Conservation (phyloP, 108 stramenopile species). For the Cyclotella cryptica region DNA sequence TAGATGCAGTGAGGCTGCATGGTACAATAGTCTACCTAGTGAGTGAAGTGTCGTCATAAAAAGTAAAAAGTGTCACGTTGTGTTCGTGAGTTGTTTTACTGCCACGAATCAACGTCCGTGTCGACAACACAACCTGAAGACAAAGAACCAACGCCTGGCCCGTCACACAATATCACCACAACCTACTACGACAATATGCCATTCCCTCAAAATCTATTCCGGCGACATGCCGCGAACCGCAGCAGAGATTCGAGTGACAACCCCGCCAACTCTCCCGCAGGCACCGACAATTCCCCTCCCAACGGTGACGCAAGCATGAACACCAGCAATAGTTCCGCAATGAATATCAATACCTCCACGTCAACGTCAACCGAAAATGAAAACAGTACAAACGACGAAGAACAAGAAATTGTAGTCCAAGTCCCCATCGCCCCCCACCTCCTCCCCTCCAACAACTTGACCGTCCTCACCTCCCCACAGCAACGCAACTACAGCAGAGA, state of each 20-base stretch:
- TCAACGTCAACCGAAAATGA: no score
- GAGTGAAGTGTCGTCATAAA: no score
- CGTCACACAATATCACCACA: no score
- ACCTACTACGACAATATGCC: background rate
- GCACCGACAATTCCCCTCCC: background rate
- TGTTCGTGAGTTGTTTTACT: no score
- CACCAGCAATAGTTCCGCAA: background rate
- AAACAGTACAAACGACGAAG: conserved; percentile 19
- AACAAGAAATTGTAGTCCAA: conserved; percentile 45
- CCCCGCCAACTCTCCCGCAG: background rate
- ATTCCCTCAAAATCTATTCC: conserved; percentile 7
- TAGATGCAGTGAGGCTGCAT: no score
- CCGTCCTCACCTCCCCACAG: background rate
- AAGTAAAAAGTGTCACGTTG: no score
- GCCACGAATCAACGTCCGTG: no score
- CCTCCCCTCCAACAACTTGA: background rate
- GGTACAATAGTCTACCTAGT: no score
- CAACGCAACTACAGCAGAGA: conserved; percentile 22
- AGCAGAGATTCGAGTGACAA: background rate
- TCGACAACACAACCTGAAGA: no score
- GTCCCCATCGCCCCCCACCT: conserved; percentile 14
- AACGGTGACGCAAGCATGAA: no score
- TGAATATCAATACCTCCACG: background rate
- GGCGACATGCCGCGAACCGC: background rate
- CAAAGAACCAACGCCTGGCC: no score